phyloP scores from a whole-genome alignment of 768 basidiomycete species.

The Phylloporus sp. region DNA sequence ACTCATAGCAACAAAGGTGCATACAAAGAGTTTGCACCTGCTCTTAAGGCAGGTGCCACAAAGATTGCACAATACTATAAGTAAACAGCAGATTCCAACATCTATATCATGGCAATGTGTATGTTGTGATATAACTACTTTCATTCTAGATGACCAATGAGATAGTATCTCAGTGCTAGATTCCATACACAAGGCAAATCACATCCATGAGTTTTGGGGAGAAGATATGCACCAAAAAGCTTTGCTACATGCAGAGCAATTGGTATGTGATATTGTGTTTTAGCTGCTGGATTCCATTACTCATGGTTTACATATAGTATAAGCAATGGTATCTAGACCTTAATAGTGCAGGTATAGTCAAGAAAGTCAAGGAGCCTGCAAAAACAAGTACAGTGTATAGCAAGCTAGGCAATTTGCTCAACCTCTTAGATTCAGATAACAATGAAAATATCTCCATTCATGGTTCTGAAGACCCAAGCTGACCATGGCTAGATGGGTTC shows the following conservation, averaged over 20 bases:
- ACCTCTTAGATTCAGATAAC: background rate
- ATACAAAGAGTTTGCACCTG: too few relatives aligned
- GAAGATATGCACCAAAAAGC: background rate
- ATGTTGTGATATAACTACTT: too few relatives aligned
- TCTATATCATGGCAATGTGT: too few relatives aligned
- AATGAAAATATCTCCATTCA: background rate
- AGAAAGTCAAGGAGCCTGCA: background rate
- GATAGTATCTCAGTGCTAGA: background rate
- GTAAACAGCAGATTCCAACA: too few relatives aligned
- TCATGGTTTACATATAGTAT: background rate
- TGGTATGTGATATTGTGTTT: background rate
- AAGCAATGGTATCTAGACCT: background rate
- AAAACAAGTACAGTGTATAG: background rate
- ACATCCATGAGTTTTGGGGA: background rate
- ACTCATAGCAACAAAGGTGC: too few relatives aligned
- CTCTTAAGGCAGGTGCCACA: too few relatives aligned
- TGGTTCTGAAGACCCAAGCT: background rate
- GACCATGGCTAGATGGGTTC: background rate
- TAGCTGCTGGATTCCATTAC: background rate
- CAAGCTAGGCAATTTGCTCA: background rate
- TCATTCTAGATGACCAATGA: background rate
- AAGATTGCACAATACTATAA: too few relatives aligned
- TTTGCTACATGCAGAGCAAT: background rate
- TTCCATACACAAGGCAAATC: background rate
- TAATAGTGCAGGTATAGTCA: background rate